Percentiles rank a stretch among this genome's conserved stretches.
Conservation (phyloP, 169 alveolate species). For the Toxoplasma gondii region DNA sequence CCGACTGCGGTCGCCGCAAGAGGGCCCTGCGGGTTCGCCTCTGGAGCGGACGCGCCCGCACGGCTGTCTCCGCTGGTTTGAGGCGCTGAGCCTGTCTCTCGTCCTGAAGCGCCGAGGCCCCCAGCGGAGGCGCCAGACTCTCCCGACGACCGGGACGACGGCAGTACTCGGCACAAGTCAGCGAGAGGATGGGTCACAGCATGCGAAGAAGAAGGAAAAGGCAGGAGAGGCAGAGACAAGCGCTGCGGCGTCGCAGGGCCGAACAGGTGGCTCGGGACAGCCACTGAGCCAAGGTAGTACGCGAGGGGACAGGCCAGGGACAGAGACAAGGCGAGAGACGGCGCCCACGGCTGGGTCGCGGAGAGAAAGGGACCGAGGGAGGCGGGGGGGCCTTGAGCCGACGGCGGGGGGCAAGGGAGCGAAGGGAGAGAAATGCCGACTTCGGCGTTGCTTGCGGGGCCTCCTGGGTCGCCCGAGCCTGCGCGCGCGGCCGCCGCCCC, state of each 20-base stretch:
- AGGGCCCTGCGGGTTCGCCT: background rate
- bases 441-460: too few relatives aligned
- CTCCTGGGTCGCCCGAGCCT: background rate
- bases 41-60: background rate
- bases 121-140: background rate
- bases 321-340: background rate
- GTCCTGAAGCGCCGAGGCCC: background rate
- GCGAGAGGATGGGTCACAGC: background rate
- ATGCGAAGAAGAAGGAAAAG: background rate
- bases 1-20: background rate
- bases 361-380: background rate
- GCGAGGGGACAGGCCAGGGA: slow-evolving; percentile 10
- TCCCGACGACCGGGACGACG: background rate
- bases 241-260: slow-evolving; percentile 12
- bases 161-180: background rate
- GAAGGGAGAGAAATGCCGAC: background rate
- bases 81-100: background rate
- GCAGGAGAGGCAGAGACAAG: slow-evolving; percentile 24
- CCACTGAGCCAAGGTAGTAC: slow-evolving; percentile 28
- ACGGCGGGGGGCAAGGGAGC: slow-evolving; percentile 17
- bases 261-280: slow-evolving; percentile 12
- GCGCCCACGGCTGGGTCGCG: background rate
- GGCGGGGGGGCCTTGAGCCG: background rate
- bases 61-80: too few relatives aligned
- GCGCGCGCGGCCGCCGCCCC: background rate